phyloP scores from a whole-genome alignment of 2,329 filamentous ascomycete genomes.

The Madurella mycetomatis region DNA sequence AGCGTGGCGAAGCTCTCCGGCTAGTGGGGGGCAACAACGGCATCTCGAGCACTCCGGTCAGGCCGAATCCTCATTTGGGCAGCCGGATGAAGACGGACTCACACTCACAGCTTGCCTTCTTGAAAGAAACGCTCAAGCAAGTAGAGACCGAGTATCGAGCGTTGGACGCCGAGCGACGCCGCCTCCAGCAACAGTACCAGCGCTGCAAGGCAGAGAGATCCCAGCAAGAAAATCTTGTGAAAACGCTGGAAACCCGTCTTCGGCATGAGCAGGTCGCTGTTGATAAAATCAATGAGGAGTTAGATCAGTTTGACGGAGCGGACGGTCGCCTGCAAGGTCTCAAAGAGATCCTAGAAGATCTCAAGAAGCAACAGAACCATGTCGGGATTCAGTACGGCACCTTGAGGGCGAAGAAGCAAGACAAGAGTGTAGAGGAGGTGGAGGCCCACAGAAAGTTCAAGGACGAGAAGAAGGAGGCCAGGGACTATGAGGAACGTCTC shows the following conservation, averaged over 20 bases:
- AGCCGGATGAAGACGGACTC: conserved; percentile 78
- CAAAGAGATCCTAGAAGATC: conserved; percentile 52
- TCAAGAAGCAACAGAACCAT: conserved; percentile 40
- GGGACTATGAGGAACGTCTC: conserved; percentile 44
- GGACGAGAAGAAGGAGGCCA: conserved; percentile 31
- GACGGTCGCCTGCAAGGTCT: conserved; percentile 62
- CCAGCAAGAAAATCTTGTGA: conserved; percentile 44
- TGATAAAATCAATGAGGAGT: conserved; percentile 48
- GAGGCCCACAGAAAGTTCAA: conserved; percentile 35
- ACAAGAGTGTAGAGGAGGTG: conserved; percentile 43
- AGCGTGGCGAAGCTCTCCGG: conserved; percentile 55
- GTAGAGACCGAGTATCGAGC: conserved; percentile 52
- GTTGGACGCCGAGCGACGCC: conserved; percentile 45
- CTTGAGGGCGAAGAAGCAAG: conserved; percentile 44
- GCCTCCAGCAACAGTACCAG: conserved; percentile 45
- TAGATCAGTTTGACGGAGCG: conserved; percentile 63
- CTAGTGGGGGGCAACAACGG: conserved; percentile 43
- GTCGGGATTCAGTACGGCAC: conserved; percentile 54
- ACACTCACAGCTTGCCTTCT: conserved; percentile 57
- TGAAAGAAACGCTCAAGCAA: conserved; percentile 47
- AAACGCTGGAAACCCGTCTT: conserved; percentile 33
- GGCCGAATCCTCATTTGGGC: conserved; percentile 44
- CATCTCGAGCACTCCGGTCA: conserved; percentile 33
- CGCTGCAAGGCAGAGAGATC: conserved; percentile 42
- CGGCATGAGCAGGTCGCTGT: conserved; percentile 60